A percentile compares a stretch with the other conserved stretches of the same genome.
Conservation (phyloP, 805 yeast species). For the Saturnispora mendoncae region DNA sequence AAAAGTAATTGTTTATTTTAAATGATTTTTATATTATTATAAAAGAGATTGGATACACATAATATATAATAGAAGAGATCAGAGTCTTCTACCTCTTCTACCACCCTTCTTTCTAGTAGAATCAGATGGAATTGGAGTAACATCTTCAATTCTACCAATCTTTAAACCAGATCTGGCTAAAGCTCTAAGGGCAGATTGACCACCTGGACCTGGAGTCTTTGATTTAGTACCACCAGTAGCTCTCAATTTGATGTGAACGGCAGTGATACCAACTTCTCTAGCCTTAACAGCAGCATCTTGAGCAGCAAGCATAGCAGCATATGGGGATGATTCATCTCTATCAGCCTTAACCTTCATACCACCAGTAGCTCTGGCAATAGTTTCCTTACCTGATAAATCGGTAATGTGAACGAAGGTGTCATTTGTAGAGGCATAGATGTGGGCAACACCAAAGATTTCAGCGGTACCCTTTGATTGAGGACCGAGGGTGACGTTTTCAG, state of each 20-base stretch:
- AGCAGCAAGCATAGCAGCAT: slow-evolving; percentile 99
- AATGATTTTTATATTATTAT: slow-evolving; percentile 5
- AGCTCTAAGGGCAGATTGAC: slow-evolving; percentile 98
- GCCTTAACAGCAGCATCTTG: slow-evolving; percentile 98
- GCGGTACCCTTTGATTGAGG: slow-evolving; percentile 93
- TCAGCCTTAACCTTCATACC: slow-evolving; percentile 99
- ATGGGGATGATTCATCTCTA: slow-evolving; percentile 99
- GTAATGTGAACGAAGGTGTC: slow-evolving; percentile 99
- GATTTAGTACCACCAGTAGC: slow-evolving; percentile 99
- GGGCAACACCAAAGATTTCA: slow-evolving; percentile 99
- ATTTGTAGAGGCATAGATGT: slow-evolving; percentile 99
- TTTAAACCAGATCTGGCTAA: slow-evolving; percentile 99
- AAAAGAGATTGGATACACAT: slow-evolving; percentile 8
- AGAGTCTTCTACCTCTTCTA: slow-evolving; percentile 99
- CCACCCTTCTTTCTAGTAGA: slow-evolving; percentile 99
- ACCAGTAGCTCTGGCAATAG: slow-evolving; percentile 99
- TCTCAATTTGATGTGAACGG: slow-evolving; percentile 98
- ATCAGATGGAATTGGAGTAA: slow-evolving; percentile 99
- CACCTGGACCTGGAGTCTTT: slow-evolving; percentile 99
- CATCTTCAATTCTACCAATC: slow-evolving; percentile 99
- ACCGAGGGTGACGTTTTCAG: slow-evolving; percentile 58
- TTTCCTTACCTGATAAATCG: slow-evolving; percentile 98
- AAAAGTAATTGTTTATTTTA: no score
- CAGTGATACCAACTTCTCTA: slow-evolving; percentile 99
- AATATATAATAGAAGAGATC: slow-evolving; percentile 18